Base-by-base conservation (phyloP, 1,284 basidiomycete species). In the Ganoderma multipileum region DNA sequence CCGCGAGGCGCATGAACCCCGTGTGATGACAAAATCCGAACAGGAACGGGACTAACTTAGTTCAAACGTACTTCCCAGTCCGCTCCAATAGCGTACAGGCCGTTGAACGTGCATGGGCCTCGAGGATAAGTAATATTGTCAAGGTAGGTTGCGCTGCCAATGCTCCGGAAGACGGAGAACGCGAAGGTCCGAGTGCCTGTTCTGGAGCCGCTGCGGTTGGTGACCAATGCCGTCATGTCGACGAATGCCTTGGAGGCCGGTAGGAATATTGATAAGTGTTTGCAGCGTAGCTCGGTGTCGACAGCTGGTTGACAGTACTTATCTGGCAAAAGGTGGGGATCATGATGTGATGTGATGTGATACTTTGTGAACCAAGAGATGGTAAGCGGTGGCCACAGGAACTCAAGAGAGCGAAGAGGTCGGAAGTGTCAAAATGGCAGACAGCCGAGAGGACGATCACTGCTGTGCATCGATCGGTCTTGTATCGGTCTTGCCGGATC, bases 1-100 rank as follows among this genome's bases (percentile, higher is more conserved):
- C 65, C 65, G 65, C 65, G 65, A 66, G 38, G 60, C 65, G 36
- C 57, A 52, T 38, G 33, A 33, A 23, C 28, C 26, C 12, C 20
- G 42, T 28, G 28, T 14, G 20, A 39, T 26, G 58, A 20, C 38
- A 26, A 38, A 38, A 20, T 28, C 33, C 33, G 20, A 23, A 33
- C 55, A 30, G 30, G 20, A 38, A 50, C 23, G 47, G 47, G 23
- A 50, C 47, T 50, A 26, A 8, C 33, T 33, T 33, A 3, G 4
- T 8, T 33, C 8, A 8, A 26, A 23, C n/a, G 44, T 11, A 23
- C 44, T n/a, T 47, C 18, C 41, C n/a, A 33, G 14, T 55, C 28
- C 54, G 54, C 28, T 33, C 47, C 47, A 26, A 50, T 26, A 8
- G 47, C 47, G 23, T 26, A 14, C 23, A 50, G 3, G 47, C 47